Evolutionary conservation across 257 asterid species (phyloP).

Genomic region (Nicotiana sylvestris): DNA sequence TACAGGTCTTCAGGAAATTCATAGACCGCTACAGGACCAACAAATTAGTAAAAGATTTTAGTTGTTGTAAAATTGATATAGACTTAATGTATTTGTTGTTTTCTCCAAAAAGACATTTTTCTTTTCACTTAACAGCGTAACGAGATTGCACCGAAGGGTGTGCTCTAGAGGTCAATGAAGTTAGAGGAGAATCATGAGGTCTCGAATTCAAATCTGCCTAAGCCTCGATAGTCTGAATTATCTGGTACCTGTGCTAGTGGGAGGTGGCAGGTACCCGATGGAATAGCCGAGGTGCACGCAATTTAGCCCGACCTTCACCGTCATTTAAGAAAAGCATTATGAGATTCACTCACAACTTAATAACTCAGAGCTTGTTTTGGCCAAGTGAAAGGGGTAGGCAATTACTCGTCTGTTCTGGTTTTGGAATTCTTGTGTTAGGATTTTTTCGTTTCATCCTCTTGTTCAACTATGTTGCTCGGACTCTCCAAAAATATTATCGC

Average conservation of each 20-base stretch:
- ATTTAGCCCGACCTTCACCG: too few species aligned
- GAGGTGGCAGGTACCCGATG: too few species aligned
- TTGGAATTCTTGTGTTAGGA: background rate
- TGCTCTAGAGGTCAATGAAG: too few species aligned
- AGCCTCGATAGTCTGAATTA: too few species aligned
- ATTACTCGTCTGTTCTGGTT: background rate
- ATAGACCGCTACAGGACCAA: background rate
- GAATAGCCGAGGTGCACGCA: too few species aligned
- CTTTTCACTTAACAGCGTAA: background rate
- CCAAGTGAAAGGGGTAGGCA: background rate
- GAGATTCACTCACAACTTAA: background rate
- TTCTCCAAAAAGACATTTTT: background rate
- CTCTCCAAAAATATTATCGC: too few species aligned
- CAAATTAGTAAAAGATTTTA: background rate
- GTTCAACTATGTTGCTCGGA: background rate
- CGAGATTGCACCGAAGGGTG: background rate
- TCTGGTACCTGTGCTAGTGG: too few species aligned
- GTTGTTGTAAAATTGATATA: background rate
- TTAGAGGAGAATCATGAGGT: too few species aligned
- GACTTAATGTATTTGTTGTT: background rate
- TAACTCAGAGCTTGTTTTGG: background rate
- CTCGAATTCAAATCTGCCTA: too few species aligned
- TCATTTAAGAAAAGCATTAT: background rate
- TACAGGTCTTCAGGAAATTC: background rate
- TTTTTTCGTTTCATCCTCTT: background rate